These are phyloP conservation scores for Salix purpurea DNA, from an alignment of 345 rosid genomes.

Conservation along the genomic window DNA sequence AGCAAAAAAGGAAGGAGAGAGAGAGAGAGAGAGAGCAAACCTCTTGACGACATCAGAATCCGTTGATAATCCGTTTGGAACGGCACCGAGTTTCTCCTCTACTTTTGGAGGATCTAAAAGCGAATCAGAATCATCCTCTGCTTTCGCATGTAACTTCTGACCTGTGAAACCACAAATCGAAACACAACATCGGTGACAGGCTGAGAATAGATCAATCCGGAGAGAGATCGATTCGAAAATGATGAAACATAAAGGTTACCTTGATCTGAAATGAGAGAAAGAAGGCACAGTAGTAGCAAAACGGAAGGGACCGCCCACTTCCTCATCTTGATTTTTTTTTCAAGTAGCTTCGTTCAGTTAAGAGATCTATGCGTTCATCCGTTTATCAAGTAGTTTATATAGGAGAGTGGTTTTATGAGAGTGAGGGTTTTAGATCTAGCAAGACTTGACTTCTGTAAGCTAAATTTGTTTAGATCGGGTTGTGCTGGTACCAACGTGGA, in stretches of 20 bases:
- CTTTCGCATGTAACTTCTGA: slow-evolving; percentile 74
- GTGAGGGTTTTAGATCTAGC: slow-evolving; percentile 7
- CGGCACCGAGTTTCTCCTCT: slow-evolving; percentile 88
- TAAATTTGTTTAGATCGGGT: slow-evolving; percentile 10
- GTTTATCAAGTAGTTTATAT: not conserved
- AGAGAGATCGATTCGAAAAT: not conserved
- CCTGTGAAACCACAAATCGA: slow-evolving; percentile 43
- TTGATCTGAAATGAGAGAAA: slow-evolving; percentile 77
- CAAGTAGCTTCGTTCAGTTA: slow-evolving; percentile 22
- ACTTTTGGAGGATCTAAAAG: slow-evolving; percentile 83
- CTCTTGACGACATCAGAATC: slow-evolving; percentile 94
- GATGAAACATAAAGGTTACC: slow-evolving; percentile 31
- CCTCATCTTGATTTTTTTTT: slow-evolving; percentile 45
- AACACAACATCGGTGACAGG: not conserved
- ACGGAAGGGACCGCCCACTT: slow-evolving; percentile 87
- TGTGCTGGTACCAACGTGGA: slow-evolving; percentile 32
- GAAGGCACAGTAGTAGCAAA: slow-evolving; percentile 59
- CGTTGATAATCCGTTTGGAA: slow-evolving; percentile 81
- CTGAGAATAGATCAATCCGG: not conserved
- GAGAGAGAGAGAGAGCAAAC: slow-evolving; percentile 25
- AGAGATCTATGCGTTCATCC: not conserved
- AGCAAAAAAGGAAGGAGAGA: not conserved
- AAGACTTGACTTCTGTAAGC: not conserved
- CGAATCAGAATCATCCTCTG: slow-evolving; percentile 55
- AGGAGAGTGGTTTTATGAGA: slow-evolving; percentile 3